Base-by-base conservation (phyloP, 805 yeast species). In the Metschnikowia koreensis region DNA sequence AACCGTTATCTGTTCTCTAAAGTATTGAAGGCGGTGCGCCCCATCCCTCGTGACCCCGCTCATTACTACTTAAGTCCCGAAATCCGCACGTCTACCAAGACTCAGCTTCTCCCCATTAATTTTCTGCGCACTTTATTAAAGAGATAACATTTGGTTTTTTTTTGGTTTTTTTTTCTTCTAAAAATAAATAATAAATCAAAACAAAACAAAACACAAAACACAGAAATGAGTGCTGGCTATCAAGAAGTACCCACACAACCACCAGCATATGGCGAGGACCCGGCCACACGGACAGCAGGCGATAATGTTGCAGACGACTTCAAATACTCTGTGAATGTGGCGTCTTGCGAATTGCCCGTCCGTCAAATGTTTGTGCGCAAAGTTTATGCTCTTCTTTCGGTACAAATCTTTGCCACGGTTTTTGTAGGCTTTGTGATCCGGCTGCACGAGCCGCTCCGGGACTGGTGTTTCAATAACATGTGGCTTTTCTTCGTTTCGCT, bases 321-420 rank as follows among this genome's bases (percentile, higher is more conserved):
- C 81, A 90, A 89, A 66, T 89, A 85, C 67, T 81, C 87, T 36
- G 86, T 87, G 7, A 79, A 81, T 47, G 96, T 90, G 26, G 81
- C 90, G 3, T 83, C 87, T 33, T 89, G 96, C 68, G 88, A 86
- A 52, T 71, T 88, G 47, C 82, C 86, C 13, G 76, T 90, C 38
- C 81, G 97, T 60, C 87, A 86, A 57, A 77, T 83, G 66, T 90
- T 90, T 60, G 73, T 88, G 59, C 79, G 91, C 53, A 87, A 87
- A 63, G 97, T 90, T 8, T 91, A 89, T 68, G 73, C 89, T 6
- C 75, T 91, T 44, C 75, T 90, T 46, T 67, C 83, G 11, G 69
- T 78, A 6, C 97, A 90, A 68, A 65, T 90, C 37, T 65, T 83
- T 31, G 68, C 75, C 29, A 89, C 96, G 0, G 75, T 85, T 22